Conservation (phyloP, 2,329 filamentous ascomycete genomes). For the Whalleya microplaca region DNA sequence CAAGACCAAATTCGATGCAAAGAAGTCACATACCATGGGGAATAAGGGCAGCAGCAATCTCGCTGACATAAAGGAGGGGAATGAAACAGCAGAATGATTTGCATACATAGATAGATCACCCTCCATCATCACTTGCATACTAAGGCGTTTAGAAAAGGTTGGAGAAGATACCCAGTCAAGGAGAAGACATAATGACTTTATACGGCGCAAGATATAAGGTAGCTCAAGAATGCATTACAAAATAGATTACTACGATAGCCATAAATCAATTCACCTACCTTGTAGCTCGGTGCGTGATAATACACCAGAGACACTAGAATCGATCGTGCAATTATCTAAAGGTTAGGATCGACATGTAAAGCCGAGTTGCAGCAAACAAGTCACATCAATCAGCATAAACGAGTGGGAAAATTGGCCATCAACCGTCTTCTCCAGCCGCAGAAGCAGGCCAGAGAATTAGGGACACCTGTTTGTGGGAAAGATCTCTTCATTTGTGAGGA, state of each 20-base stretch:
- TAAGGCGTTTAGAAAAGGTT: conserved; percentile 9
- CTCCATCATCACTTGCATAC: conserved; percentile 16
- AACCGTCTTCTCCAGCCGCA: conserved; percentile 82
- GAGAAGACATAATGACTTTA: neutral
- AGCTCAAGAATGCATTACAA: neutral
- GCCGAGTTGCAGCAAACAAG: conserved; percentile 7
- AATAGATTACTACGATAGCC: neutral
- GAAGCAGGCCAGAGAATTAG: conserved; percentile 68
- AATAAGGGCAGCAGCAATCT: conserved; percentile 23
- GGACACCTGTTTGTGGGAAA: conserved; percentile 81
- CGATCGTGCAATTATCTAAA: neutral
- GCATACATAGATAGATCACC: neutral
- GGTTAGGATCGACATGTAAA: neutral
- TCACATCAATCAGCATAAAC: conserved; percentile 26
- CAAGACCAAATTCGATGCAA: conserved; percentile 44
- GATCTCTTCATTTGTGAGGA: conserved; percentile 61
- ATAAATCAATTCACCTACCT: neutral
- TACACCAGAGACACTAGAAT: neutral
- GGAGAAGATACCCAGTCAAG: neutral
- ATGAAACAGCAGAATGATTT: neutral
- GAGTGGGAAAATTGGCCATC: conserved; percentile 77
- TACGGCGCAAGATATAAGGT: too few species aligned
- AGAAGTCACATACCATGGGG: conserved; percentile 27
- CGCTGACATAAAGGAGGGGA: conserved; percentile 1
- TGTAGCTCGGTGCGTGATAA: neutral